Percentiles rank a stretch among this genome's conserved stretches.
Evolutionary conservation across 78 protist genomes (phyloP).

Genomic region (Parvularia atlantis): DNA sequence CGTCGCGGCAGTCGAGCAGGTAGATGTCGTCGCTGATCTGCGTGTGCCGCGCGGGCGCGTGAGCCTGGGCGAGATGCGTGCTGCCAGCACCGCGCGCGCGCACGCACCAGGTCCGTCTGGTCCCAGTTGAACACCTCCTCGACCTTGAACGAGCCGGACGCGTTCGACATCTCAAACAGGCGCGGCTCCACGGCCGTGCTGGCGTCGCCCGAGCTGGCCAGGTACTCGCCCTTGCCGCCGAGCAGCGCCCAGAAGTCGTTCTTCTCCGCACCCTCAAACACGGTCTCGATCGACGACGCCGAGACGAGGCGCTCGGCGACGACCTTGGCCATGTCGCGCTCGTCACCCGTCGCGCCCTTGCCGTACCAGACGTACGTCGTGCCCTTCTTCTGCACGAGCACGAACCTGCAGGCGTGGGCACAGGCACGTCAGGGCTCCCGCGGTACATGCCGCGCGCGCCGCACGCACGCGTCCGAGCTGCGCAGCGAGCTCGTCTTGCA

Average conservation of each 20-base stretch:
- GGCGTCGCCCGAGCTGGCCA: not conserved
- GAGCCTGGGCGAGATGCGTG: conserved; percentile 28
- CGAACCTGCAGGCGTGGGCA: too few relatives aligned
- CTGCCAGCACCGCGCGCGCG: not conserved
- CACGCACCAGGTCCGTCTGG: not conserved
- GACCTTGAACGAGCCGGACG: conserved; percentile 21
- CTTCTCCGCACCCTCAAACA: not conserved
- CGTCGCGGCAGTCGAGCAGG: conserved; percentile 24
- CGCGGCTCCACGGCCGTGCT: conserved; percentile 37
- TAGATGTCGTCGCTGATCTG: conserved; percentile 35
- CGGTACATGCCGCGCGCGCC: too few relatives aligned
- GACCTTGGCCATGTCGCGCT: conserved; percentile 2
- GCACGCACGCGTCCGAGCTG: conserved; percentile 38
- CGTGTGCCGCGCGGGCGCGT: too few relatives aligned
- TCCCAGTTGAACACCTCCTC: conserved; percentile 21
- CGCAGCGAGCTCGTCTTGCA: conserved; percentile 18
- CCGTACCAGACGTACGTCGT: conserved; percentile 54
- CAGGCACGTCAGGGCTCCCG: too few relatives aligned
- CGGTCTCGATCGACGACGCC: not conserved
- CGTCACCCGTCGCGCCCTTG: conserved; percentile 25
- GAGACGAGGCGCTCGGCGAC: not conserved
- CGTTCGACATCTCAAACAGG: conserved; percentile 42
- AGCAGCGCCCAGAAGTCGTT: conserved; percentile 33
- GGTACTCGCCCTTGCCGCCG: conserved; percentile 29
- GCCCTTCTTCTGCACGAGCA: not conserved